Evolutionary conservation across 176 grass and related monocot genomes (phyloP).

Genomic region (Rhynchospora pubera): DNA sequence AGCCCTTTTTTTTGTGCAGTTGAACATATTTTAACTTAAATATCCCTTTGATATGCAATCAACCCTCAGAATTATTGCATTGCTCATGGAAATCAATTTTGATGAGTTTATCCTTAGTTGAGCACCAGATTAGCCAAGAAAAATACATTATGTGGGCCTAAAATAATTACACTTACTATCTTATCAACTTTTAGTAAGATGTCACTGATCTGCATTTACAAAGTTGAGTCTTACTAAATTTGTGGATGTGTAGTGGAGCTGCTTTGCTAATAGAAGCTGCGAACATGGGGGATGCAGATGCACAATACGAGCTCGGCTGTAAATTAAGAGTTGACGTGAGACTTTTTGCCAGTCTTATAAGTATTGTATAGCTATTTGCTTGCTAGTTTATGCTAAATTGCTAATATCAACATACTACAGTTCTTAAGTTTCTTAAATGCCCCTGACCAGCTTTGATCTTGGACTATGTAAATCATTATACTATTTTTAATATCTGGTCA

Average conservation of each 20-base stretch:
- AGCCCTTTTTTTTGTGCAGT: no score
- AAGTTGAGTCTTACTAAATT: constrained; percentile 1
- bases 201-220: neutral
- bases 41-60: no score
- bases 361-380: neutral
- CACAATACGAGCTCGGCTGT: constrained; percentile 82
- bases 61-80: no score
- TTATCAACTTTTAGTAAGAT: neutral
- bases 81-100: no score
- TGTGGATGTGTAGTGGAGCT: constrained; percentile 50
- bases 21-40: no score
- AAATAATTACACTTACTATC: no score
- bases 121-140: no score
- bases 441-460: neutral
- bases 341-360: neutral
- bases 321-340: constrained; percentile 76
- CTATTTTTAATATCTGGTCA: neutral
- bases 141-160: no score
- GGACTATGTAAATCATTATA: neutral
- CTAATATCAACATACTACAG: neutral
- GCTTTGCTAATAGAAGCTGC: constrained; percentile 89
- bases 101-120: no score
- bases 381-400: neutral
- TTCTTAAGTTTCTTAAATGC: neutral
- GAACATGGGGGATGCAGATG: constrained; percentile 96